Base-by-base conservation (phyloP, 257 asterid species). In the Voacanga thouarsii region DNA sequence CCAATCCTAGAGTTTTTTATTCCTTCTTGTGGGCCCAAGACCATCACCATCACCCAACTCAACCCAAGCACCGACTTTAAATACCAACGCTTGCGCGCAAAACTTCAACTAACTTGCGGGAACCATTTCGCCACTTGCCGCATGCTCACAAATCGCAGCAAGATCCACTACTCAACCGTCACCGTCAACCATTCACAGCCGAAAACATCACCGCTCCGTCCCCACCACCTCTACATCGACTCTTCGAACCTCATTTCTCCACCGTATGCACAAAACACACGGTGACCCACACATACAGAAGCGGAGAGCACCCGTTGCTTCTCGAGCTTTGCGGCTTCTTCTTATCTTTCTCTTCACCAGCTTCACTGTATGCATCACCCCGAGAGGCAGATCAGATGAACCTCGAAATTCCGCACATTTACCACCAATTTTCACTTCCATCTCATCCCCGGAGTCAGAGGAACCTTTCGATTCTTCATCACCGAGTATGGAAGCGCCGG, bases 401-500 rank as follows among this genome's bases (percentile, higher is more conserved):
- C 76, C 68, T 88, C 76, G 76, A 87, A 16, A 55, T 70, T 66
- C 79, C 80, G 1, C 78, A 77, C 65, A 63, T 65, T 79, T 74
- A 75, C 74, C 74, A 55, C 53, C 75, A 79, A 44, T 2, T 82
- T 41, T 37, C 83, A 55, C 78, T 85, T 37, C 78, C 86, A 26
- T 74, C 81, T 7, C 80, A 86, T 15, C 45, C 78, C 71, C 50
- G 61, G 61, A 57, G 30, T 30, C 72, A 59, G 75, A 63, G 74
- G 43, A 75, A 55, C 65, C 75, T 76, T 10, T 18, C 79, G 39
- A 3, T 75, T 67, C 85, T 72, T 50, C 85, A 79, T 78, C 84
- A 72, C 78, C 90, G 88, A 21, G 74, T 80, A 72, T 87, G 94
- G 93, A 93, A 88, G 80, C 92, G 89, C 77, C 97, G 94, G 37